A percentile compares a stretch with the other conserved stretches of the same genome.
Conservation (phyloP, 1,139 yeast genomes). For the Pichia sp. region DNA sequence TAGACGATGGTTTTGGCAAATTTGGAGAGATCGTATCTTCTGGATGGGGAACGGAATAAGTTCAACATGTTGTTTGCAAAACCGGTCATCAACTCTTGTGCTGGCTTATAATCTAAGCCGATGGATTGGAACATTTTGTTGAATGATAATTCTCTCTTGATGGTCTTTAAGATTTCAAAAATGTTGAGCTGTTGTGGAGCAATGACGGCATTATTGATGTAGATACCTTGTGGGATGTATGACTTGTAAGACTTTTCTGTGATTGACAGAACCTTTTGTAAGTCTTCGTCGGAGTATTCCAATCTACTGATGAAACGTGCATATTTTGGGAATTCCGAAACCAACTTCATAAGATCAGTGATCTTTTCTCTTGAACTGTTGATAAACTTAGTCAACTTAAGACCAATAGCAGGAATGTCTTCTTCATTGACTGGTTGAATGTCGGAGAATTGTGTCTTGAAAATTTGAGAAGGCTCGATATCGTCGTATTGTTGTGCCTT, state of each 20-base stretch:
- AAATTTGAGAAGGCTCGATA: constrained; percentile 6
- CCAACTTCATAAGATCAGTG: constrained; percentile 37
- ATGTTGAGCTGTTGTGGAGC: constrained; percentile 45
- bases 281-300: constrained; percentile 34
- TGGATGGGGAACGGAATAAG: constrained; percentile 24
- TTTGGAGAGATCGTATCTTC: constrained; percentile 32
- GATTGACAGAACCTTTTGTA: constrained; percentile 27
- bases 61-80: constrained; percentile 37
- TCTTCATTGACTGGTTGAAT: constrained; percentile 33
- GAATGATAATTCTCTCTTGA: constrained; percentile 39
- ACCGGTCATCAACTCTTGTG: constrained; percentile 42
- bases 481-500: constrained; percentile 6
- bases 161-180: constrained; percentile 37
- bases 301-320: constrained; percentile 36
- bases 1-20: constrained; percentile 54
- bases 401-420: constrained; percentile 40
- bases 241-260: constrained; percentile 20
- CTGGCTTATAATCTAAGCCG: constrained; percentile 39
- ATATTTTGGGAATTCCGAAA: constrained; percentile 53
- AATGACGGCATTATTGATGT: constrained; percentile 60
- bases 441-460: constrained; percentile 18
- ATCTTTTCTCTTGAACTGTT: constrained; percentile 34
- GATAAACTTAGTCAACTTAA: constrained; percentile 46
- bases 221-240: constrained; percentile 49
- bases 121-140: constrained; percentile 34